Evolutionary conservation across 805 yeast species (phyloP).

Genomic region (Wickerhamiella nectarea): DNA sequence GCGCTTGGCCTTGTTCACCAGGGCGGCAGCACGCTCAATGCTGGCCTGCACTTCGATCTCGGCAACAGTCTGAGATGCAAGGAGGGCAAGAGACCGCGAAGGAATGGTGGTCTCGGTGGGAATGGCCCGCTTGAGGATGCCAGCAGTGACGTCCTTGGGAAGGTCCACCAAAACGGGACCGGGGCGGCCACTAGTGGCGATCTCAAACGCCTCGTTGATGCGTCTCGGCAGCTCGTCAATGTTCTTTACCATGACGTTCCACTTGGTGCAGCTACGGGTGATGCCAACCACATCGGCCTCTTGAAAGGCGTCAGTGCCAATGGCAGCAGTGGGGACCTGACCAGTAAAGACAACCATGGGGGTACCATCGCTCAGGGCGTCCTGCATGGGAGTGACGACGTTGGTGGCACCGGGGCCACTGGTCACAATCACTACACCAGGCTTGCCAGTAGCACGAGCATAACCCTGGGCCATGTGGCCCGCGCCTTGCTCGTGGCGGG

Average conservation of each 20-base stretch:
- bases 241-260: constrained; percentile 97
- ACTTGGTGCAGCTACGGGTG: constrained; percentile 92
- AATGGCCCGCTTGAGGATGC: constrained; percentile 71
- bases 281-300: constrained; percentile 98
- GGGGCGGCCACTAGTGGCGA: constrained; percentile 91
- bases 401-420: constrained; percentile 99
- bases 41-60: constrained; percentile 58
- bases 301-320: constrained; percentile 98
- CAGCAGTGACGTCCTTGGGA: constrained; percentile 96
- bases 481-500: constrained; percentile 98
- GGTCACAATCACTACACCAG: constrained; percentile 97
- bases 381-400: constrained; percentile 97
- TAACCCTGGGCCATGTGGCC: constrained; percentile 99
- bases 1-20: constrained; percentile 69
- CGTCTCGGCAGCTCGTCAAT: constrained; percentile 90
- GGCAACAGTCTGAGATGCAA: constrained; percentile 56
- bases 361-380: constrained; percentile 92
- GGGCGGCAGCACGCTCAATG: constrained; percentile 59
- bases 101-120: constrained; percentile 70
- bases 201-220: constrained; percentile 95
- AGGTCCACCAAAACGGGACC: constrained; percentile 96
- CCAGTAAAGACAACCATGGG: constrained; percentile 96
- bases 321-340: constrained; percentile 89
- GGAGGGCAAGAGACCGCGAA: constrained; percentile 46
- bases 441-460: constrained; percentile 88